Conservation (phyloP, 192 early-diverging fungal species). For the Backusella psychrophila region DNA sequence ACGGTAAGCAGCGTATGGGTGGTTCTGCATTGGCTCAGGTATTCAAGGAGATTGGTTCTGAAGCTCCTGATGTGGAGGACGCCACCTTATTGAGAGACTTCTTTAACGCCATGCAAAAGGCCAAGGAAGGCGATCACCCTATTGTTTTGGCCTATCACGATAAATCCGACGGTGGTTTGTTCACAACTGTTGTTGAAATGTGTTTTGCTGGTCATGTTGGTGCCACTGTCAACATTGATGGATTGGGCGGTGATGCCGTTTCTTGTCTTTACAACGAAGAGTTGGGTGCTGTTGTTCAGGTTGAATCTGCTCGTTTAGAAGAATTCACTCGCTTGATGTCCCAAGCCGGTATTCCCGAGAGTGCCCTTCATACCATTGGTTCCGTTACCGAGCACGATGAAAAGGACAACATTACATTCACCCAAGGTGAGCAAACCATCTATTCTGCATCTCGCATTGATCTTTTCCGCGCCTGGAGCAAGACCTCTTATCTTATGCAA, state of each 20-base stretch:
- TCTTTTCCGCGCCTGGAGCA: slow-evolving; percentile 84
- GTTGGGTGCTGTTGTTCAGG: slow-evolving; percentile 95
- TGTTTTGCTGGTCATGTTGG: slow-evolving; percentile 93
- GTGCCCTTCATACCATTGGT: slow-evolving; percentile 56
- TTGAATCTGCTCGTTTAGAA: slow-evolving; percentile 57
- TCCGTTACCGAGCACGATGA: slow-evolving; percentile 52
- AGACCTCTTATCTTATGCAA: slow-evolving; percentile 93
- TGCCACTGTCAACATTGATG: slow-evolving; percentile 63
- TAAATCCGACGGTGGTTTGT: slow-evolving; percentile 96
- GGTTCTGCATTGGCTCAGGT: slow-evolving; percentile 96
- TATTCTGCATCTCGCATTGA: slow-evolving; percentile 57
- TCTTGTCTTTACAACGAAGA: slow-evolving; percentile 94
- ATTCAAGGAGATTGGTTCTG: slow-evolving; percentile 77
- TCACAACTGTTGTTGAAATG: slow-evolving; percentile 94
- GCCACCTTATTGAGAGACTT: slow-evolving; percentile 67
- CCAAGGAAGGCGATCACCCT: slow-evolving; percentile 36
- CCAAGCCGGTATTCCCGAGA: slow-evolving; percentile 51
- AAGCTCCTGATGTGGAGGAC: slow-evolving; percentile 87
- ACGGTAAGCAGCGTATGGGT: slow-evolving; percentile 84
- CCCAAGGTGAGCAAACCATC: slow-evolving; percentile 40
- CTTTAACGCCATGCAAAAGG: slow-evolving; percentile 70
- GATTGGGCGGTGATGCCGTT: slow-evolving; percentile 47
- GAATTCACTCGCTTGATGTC: slow-evolving; percentile 49
- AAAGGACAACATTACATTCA: slow-evolving; percentile 55
- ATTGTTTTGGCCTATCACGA: slow-evolving; percentile 95